Conservation (phyloP, 371 early-diverging fungal species). For the Syncephalastrum monosporum region DNA sequence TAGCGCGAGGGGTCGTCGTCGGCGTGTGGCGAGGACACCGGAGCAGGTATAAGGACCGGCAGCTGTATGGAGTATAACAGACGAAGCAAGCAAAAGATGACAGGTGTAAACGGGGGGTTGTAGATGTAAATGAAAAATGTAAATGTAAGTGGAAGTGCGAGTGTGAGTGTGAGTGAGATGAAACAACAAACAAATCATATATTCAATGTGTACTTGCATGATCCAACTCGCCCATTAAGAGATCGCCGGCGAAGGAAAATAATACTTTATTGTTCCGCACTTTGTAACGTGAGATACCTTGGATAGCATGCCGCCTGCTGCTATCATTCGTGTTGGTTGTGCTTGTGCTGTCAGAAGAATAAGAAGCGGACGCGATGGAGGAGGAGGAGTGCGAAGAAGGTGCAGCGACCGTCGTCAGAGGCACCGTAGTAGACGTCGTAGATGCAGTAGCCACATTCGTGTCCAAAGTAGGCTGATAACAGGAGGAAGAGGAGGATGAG, state of each 20-base stretch:
- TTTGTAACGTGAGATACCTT: slow-evolving; percentile 17
- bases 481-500: neutral
- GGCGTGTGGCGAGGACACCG: neutral
- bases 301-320: slow-evolving; percentile 11
- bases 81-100: neutral
- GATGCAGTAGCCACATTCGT: neutral
- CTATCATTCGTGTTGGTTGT: slow-evolving; percentile 5
- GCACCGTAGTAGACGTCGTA: too few relatives aligned
- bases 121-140: too few relatives aligned
- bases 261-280: slow-evolving; percentile 11
- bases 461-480: neutral
- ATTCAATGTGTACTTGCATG: slow-evolving; percentile 11
- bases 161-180: neutral
- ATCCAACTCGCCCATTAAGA: slow-evolving; percentile 15
- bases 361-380: too few relatives aligned
- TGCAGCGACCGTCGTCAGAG: too few relatives aligned
- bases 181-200: neutral
- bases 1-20: slow-evolving; percentile 2
- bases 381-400: too few relatives aligned
- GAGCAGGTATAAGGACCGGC: slow-evolving; percentile 3
- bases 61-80: neutral
- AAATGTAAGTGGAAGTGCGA: too few relatives aligned
- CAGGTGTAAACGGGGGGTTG: neutral
- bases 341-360: slow-evolving; percentile 7
- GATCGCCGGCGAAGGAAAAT: slow-evolving; percentile 11